These are phyloP conservation scores for Yarrowia porcina DNA, from an alignment of 805 yeast species.

Conservation along the genomic window DNA sequence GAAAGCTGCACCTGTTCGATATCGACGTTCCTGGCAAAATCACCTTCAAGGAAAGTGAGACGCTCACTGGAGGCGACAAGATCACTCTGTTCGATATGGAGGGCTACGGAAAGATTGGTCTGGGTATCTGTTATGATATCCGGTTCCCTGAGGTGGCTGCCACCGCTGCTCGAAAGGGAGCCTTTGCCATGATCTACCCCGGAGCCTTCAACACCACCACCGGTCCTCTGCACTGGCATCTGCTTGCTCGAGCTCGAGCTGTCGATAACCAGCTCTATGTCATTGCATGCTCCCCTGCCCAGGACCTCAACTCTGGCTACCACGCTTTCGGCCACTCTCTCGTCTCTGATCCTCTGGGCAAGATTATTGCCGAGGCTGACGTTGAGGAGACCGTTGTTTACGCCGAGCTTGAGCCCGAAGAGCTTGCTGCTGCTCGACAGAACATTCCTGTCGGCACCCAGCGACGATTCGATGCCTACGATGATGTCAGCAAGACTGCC, in stretches of 20 bases:
- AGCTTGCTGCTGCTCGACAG: conserved; percentile 54
- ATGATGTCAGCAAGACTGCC: conserved; percentile 41
- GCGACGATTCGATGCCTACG: conserved; percentile 66
- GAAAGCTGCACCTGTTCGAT: conserved; percentile 89
- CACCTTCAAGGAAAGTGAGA: conserved; percentile 75
- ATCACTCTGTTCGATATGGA: conserved; percentile 72
- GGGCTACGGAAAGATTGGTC: conserved; percentile 68
- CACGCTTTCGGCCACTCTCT: conserved; percentile 87
- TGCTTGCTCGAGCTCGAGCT: conserved; percentile 79
- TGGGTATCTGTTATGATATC: conserved; percentile 88
- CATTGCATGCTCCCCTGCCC: conserved; percentile 84
- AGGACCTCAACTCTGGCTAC: conserved; percentile 76
- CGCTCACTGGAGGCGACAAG: conserved; percentile 73
- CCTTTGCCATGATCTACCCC: conserved; percentile 79
- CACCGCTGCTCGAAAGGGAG: conserved; percentile 64
- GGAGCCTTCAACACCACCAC: conserved; percentile 92
- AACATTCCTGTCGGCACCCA: conserved; percentile 69
- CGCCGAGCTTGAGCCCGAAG: conserved; percentile 66
- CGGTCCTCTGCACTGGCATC: conserved; percentile 88
- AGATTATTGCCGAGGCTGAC: conserved; percentile 69
- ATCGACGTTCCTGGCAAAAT: conserved; percentile 90
- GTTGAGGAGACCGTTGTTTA: conserved; percentile 72
- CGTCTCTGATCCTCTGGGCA: conserved; percentile 89
- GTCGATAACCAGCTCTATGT: conserved; percentile 85
- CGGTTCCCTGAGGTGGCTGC: conserved; percentile 86